Evolutionary conservation across 2,329 filamentous ascomycete species (phyloP), one percentile per base, ranked within the genome.

Genomic region (Fusarium decemcellulare): DNA sequence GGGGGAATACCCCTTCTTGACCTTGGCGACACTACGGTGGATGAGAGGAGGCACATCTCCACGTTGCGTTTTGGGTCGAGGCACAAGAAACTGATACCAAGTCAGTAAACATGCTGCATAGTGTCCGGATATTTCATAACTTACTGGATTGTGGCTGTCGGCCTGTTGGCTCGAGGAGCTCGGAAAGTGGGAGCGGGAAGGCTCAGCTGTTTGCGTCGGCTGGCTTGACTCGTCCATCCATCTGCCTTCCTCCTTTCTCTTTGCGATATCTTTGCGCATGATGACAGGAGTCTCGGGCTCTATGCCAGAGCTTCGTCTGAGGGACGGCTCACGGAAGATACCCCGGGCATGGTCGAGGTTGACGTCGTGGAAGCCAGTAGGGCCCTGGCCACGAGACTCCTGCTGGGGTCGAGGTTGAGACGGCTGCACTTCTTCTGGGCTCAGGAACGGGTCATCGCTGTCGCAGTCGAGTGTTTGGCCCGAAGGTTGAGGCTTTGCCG

Each of bases 41-140:
- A 23, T 23, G 23, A 58, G 8, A 4, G 69, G 63, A 2, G 56
- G 62, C 5, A 74, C 16, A 11, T 74, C 72, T 2, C 70, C 70
- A 11, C 72, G 63, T 40, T 16, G 52, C 3, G 7, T 11, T 8
- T 50, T 51, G 2, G 50, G 32, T 5, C n/a, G 40, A 0, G 5
- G 12, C 2, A 51, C 5, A 3, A 11, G 40, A 50, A 50, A 74
- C 72, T 74, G 23, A 4, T 11, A 1, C 8, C 15, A 5, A 5
- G 42, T 72, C 14, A 73, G 61, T 32, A 51, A 6, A 5, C 23
- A 23, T 23, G 23, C 23, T 5, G 23, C 23, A 23, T 23, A 23
- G 23, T 5, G 5, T 23, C 6, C 2, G 4, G 4, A 9, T 16
- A 1, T 14, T 3, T 23, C 4, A 23, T 5, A 23, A 23, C 23